A percentile compares a stretch with the other conserved stretches of the same genome.
phyloP scores from a whole-genome alignment of 139 green algal genomes.

The Dunaliella sp. region DNA sequence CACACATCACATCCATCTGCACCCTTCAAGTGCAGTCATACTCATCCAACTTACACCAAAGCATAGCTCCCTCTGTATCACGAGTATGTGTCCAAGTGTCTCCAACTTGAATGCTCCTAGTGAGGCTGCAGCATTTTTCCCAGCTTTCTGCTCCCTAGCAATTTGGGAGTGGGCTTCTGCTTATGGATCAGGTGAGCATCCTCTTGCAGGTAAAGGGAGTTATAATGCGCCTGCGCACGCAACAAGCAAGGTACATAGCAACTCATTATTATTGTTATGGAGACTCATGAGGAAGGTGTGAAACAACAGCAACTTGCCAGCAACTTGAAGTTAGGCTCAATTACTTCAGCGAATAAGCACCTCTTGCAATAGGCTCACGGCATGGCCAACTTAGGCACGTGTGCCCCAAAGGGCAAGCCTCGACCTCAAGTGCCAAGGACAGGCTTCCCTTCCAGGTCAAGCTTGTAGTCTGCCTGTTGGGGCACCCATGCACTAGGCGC shows the following conservation, averaged over 20 bases:
- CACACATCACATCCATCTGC: too few relatives aligned
- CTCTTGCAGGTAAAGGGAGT: background rate
- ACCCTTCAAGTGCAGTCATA: too few relatives aligned
- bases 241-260: background rate
- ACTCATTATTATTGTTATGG: background rate
- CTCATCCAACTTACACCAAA: too few relatives aligned
- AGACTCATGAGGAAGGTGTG: too few relatives aligned
- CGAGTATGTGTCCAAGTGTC: background rate
- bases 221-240: background rate
- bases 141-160: slow-evolving; percentile 7
- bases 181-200: background rate
- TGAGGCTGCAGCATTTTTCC: background rate
- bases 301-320: background rate
- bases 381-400: background rate
- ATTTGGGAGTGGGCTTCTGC: background rate
- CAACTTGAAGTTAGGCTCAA: background rate
- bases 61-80: background rate
- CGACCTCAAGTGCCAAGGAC: too few relatives aligned
- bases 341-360: background rate
- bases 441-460: too few relatives aligned
- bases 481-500: too few relatives aligned
- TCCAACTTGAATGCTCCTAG: background rate
- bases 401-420: too few relatives aligned
- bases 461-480: too few relatives aligned
- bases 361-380: background rate